phyloP scores from a whole-genome alignment of 192 early-diverging fungal genomes.

The Jimgerdemannia flammicorona region DNA sequence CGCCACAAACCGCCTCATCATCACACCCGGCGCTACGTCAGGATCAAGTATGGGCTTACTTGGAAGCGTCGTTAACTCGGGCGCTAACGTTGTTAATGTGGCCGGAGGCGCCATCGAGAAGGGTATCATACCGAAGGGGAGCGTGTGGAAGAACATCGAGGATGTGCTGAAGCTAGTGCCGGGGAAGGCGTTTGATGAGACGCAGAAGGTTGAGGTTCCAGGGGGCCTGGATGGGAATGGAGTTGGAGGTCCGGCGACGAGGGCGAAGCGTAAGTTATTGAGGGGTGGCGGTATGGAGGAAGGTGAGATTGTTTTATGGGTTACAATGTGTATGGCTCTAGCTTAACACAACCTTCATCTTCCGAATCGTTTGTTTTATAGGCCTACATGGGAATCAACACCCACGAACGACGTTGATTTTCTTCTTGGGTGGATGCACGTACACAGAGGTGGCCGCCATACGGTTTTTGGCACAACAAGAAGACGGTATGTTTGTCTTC shows the following conservation, averaged over 20 bases:
- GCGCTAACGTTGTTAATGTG: slow-evolving; percentile 14
- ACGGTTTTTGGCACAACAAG: slow-evolving; percentile 82
- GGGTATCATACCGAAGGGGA: slow-evolving; percentile 31
- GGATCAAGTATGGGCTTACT: slow-evolving; percentile 35
- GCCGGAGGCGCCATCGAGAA: background rate
- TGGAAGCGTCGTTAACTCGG: slow-evolving; percentile 33
- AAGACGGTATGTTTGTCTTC: slow-evolving; percentile 45
- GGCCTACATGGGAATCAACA: slow-evolving; percentile 15
- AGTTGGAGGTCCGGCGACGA: slow-evolving; percentile 18
- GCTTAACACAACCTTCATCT: too few species aligned
- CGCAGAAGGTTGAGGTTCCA: slow-evolving; percentile 54
- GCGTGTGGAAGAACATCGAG: slow-evolving; percentile 81
- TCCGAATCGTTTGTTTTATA: background rate
- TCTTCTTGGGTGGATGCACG: slow-evolving; percentile 96
- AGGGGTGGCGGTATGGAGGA: too few species aligned
- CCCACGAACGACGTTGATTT: slow-evolving; percentile 64
- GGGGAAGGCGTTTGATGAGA: slow-evolving; percentile 77
- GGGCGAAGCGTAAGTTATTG: slow-evolving; percentile 15
- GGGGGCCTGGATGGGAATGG: slow-evolving; percentile 5
- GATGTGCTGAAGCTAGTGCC: slow-evolving; percentile 78
- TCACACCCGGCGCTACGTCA: slow-evolving; percentile 29
- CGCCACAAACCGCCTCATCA: slow-evolving; percentile 39
- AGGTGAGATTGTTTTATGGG: background rate
- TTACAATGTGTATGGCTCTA: background rate
- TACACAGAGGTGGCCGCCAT: slow-evolving; percentile 89